phyloP scores from a whole-genome alignment of 228 moss, liverwort and hornwort genomes.

The Sphagnum magellanicum region DNA sequence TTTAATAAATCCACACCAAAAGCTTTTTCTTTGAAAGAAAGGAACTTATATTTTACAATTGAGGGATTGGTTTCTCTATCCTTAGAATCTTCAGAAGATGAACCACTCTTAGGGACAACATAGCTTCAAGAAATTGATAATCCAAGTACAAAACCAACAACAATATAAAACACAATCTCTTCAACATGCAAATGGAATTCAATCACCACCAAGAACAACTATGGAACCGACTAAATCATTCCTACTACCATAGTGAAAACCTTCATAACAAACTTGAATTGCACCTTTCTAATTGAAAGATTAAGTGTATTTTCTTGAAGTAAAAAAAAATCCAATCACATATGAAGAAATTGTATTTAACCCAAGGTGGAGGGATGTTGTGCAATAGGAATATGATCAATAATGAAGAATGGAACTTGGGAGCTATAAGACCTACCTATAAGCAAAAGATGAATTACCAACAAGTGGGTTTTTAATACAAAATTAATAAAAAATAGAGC shows the following conservation, averaged over 20 bases:
- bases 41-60: background rate
- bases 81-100: background rate
- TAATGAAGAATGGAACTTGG: background rate
- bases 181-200: background rate
- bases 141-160: no score
- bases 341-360: background rate
- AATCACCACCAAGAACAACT: background rate
- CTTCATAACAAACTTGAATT: no score
- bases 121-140: no score
- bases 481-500: slow-evolving; percentile 1
- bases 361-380: background rate
- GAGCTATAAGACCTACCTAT: background rate
- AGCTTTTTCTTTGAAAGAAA: no score
- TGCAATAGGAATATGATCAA: background rate
- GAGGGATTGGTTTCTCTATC: background rate
- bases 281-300: no score
- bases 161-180: no score
- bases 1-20: background rate
- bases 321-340: background rate
- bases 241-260: background rate
- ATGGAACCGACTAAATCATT: background rate
- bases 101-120: background rate
- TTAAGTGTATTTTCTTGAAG: background rate
- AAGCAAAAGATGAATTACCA: background rate
- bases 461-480: slow-evolving; percentile 7